These are phyloP conservation scores for Tricholoma furcatifolium DNA, from an alignment of 768 basidiomycete species.

Conservation along the genomic window DNA sequence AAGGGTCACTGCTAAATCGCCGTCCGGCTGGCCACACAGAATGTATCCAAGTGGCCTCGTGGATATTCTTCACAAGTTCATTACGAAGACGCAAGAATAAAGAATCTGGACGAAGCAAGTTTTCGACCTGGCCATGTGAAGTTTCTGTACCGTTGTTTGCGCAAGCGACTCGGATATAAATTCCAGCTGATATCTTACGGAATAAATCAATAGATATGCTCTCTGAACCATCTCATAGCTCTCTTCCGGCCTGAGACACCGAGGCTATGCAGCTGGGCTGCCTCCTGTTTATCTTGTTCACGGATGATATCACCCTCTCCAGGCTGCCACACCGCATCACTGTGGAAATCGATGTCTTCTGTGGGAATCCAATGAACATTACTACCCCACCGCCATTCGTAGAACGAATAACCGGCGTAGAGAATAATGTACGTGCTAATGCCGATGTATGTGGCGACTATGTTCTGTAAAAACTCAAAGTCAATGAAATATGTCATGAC, in stretches of 20 bases:
- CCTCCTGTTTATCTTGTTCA: conserved; percentile 27
- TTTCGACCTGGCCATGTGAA: too few species aligned
- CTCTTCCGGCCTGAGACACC: neutral
- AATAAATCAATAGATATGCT: conserved; percentile 8
- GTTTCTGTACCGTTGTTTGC: too few species aligned
- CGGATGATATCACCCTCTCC: conserved; percentile 39
- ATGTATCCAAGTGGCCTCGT: too few species aligned
- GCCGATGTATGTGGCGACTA: conserved; percentile 56
- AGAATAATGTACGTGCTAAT: conserved; percentile 44
- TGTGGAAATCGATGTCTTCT: conserved; percentile 47
- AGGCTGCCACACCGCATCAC: conserved; percentile 49
- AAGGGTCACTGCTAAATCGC: too few species aligned
- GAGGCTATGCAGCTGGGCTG: neutral
- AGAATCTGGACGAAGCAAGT: too few species aligned
- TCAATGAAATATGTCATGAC: neutral
- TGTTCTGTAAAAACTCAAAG: conserved; percentile 33
- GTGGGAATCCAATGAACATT: conserved; percentile 40
- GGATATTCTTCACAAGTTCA: too few species aligned
- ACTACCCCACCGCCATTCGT: conserved; percentile 31
- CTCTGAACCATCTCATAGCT: conserved; percentile 4
- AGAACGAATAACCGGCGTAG: conserved; percentile 42
- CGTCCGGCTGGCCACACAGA: too few species aligned
- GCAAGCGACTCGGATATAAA: too few species aligned
- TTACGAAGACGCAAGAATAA: too few species aligned
- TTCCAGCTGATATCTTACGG: too few species aligned